Evolutionary conservation across 1,284 basidiomycete genomes (phyloP), one percentile per base, ranked within the genome.

Genomic region (Ceratobasidium papillatum): DNA sequence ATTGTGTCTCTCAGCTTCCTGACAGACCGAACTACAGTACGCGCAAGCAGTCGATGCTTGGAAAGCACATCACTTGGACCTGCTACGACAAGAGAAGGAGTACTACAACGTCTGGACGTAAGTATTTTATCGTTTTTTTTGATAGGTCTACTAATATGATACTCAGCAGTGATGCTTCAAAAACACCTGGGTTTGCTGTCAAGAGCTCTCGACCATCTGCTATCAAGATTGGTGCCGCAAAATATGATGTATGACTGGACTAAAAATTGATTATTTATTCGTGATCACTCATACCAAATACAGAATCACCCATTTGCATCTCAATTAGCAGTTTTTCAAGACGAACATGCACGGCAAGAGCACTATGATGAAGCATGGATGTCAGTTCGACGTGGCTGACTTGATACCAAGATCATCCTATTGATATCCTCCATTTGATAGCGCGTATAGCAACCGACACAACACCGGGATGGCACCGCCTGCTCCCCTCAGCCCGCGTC

Each of bases 51-150:
- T 71, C 19, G 66, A 59, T 36, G 54, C 54, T 22, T 71, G 66
- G 66, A 71, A 71, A 38, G 34, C 66, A 2, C 66, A 71, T 34
- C 66, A 71, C 32, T 2, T 58, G 9, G 66, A 58, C 11, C 9
- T 56, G 22, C 41, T 71, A n/a, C 52, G 38, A 34, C 22, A 45
- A 11, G 66, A 71, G 43, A 59, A 17, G 36, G 54, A 71, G 17
- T 71, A 71, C 19, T 71, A 71, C 41, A 59, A 71, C 30, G 66
- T 41, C 25, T 71, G 66, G 66, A 43, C 30, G 66, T 71, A 22
- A 56, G 66, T 71, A 14, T 22, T 47, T 14, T 25, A 11, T 41
- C 14, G 19, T 22, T 12, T 3, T 64, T 14, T 12, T 8, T 0
- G 9, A 19, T 30, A 1, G 1, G 19, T 25, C n/a, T 52, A 22